Base-by-base conservation (phyloP, 176 grass and related monocot species). In the Rhynchospora pubera region DNA sequence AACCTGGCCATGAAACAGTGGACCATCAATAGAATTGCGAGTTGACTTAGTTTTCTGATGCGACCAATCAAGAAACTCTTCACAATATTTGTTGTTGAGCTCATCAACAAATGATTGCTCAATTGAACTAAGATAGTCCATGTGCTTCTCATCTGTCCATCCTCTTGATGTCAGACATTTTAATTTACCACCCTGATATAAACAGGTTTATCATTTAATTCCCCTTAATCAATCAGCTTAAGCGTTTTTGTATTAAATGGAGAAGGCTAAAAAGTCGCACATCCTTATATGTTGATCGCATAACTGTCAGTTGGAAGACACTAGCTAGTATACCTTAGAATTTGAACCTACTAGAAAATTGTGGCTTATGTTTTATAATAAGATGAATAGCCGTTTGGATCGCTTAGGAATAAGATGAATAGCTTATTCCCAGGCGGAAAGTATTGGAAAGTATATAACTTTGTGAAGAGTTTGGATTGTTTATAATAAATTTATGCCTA, bases 91-190 rank as follows among this genome's bases (percentile, higher is more conserved):
- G 22, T 86, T 90, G 73, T 86, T 30, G 1, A 93, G 81, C 50
- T 88, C 88, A 13, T 93, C 39, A 2, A 93, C 8, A 26, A 93
- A 93, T 30, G 88, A 90, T 21, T 83, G 76, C 57, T 93, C 91
- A 86, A 93, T 87, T 26, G 88, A 90, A 85, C 66, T 88, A 79
- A 93, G 89, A 26, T 93, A 93, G 15, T 70, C 6, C 84, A 84
- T 73, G 77, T 93, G 88, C 19, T 85, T 90, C 81, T 93, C 91
- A 53, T 93, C 62, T 24, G 91, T 93, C 91, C 91, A 93, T 46
- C 91, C 91, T 7, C 84, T 62, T 0, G 91, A 90, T 78, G 67
- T 84, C 46, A 75, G 26, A 71, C 83, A 46, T 50, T 68, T 26
- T 26, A 69, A 73, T 51, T 42, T 59, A 82, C 84, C 81, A 28